Conservation (phyloP, 495 filamentous ascomycete genomes). For the Neurospora sp. region DNA sequence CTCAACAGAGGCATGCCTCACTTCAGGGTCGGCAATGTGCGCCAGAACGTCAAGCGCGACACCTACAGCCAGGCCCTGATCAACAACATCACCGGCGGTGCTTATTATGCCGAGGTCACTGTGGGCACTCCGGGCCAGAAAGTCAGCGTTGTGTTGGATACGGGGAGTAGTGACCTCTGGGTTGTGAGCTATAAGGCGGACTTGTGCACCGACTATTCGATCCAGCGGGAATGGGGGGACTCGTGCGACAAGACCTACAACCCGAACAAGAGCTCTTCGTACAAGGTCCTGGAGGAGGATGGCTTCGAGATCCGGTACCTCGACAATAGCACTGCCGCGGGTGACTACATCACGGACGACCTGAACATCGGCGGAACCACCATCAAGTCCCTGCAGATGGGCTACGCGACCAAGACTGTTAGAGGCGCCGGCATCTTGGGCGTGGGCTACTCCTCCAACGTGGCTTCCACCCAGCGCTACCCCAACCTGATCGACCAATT, state of each 20-base stretch:
- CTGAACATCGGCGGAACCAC: slow-evolving; percentile 56
- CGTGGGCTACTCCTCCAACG: slow-evolving; percentile 72
- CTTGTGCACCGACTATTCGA: slow-evolving; percentile 25
- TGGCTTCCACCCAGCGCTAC: slow-evolving; percentile 56
- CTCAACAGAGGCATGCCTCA: slow-evolving; percentile 16
- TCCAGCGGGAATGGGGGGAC: slow-evolving; percentile 27
- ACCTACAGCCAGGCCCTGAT: slow-evolving; percentile 28
- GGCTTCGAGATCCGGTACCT: slow-evolving; percentile 77
- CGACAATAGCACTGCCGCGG: slow-evolving; percentile 46
- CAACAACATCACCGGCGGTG: slow-evolving; percentile 39
- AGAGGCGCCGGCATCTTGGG: slow-evolving; percentile 76
- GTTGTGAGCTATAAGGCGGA: slow-evolving; percentile 34
- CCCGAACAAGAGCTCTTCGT: slow-evolving; percentile 57
- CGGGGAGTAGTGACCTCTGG: slow-evolving; percentile 87
- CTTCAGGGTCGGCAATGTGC: slow-evolving; percentile 7
- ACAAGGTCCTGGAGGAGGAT: slow-evolving; percentile 48
- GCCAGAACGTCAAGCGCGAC: slow-evolving; percentile 8
- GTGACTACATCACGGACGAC: slow-evolving; percentile 73
- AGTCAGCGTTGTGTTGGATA: slow-evolving; percentile 51
- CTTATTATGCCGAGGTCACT: slow-evolving; percentile 57
- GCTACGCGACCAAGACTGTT: slow-evolving; percentile 60
- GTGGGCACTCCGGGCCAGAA: slow-evolving; percentile 62
- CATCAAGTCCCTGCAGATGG: slow-evolving; percentile 67
- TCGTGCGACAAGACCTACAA: slow-evolving; percentile 31
- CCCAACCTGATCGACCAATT: slow-evolving; percentile 71